Evolutionary conservation across 768 basidiomycete genomes (phyloP), one percentile per base, ranked within the genome.

Genomic region (Tulasnella sp.): DNA sequence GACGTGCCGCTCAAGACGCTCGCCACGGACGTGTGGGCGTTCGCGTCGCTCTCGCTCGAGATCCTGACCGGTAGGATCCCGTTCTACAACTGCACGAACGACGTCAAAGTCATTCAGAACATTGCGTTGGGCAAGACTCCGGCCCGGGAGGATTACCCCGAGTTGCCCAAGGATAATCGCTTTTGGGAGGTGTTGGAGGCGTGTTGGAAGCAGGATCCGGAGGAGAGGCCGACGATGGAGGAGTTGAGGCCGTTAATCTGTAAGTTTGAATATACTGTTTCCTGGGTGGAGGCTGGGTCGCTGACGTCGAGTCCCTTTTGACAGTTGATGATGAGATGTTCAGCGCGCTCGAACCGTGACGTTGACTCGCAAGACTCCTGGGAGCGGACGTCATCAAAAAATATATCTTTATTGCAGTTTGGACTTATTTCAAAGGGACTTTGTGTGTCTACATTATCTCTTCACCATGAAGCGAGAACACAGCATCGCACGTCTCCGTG

Each of bases 151-250:
- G 62, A 72, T 12, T 72, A 72, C 29, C 62, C 62, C 3, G 71
- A 72, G 32, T 34, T 72, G 3, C 71, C 71, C 1, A 34, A 34
- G 59, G 64, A 72, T 47, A 72, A 72, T 62, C 35, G 42, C 8
- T 72, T 72, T 62, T 72, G 71, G 71, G 62, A 66, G 32, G 62
- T 72, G 29, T 44, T 72, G 37, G 71, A 72, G 29, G 59, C 71
- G 1, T 72, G 71, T 40, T 72, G 71, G 71, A 72, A 47, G 64
- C 37, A 37, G 59, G 44, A 72, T 16, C 71, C 71, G 8, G 37
- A 40, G 9, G 71, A 63, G 41, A 9, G 71, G 35, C 71, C 71
- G 6, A 66, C 71, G 8, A 72, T 72, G 71, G 63, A 35, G 32
- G 29, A 62, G 34, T 34, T 72, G 36, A 29, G 19, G 19, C 39